Evolutionary conservation across 768 basidiomycete genomes (phyloP).

Genomic region (Boletellus sp.): DNA sequence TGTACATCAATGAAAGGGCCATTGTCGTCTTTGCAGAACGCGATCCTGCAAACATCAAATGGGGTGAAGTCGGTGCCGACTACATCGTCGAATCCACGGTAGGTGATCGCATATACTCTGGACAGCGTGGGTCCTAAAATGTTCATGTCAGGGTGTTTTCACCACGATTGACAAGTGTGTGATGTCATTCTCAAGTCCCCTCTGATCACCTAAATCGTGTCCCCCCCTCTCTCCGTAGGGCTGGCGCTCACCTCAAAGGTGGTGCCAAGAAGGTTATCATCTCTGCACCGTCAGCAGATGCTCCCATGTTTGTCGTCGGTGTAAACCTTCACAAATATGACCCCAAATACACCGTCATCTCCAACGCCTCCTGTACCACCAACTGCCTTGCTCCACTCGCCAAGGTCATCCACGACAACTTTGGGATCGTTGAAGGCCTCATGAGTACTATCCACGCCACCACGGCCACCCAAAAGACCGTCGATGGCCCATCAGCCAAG

Average conservation of each 20-base stretch:
- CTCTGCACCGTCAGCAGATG: slow-evolving; percentile 96
- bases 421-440: slow-evolving; percentile 92
- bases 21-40: slow-evolving; percentile 81
- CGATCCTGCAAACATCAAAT: slow-evolving; percentile 82
- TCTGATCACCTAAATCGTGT: slow-evolving; percentile 3
- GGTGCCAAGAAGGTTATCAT: slow-evolving; percentile 99
- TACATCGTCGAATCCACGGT: slow-evolving; percentile 97
- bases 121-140: slow-evolving; percentile 1
- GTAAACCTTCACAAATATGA: slow-evolving; percentile 95
- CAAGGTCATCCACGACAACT: slow-evolving; percentile 97
- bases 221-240: slow-evolving; percentile 42
- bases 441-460: slow-evolving; percentile 99
- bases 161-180: slow-evolving; percentile 85
- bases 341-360: slow-evolving; percentile 87
- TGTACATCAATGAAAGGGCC: slow-evolving; percentile 74
- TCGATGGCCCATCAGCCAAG: slow-evolving; percentile 91
- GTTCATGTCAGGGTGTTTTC: slow-evolving; percentile 75
- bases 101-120: slow-evolving; percentile 23
- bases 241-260: slow-evolving; percentile 90
- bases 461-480: slow-evolving; percentile 93
- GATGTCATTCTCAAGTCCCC: slow-evolving; percentile 7
- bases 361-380: slow-evolving; percentile 99
- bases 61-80: slow-evolving; percentile 77
- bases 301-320: slow-evolving; percentile 92
- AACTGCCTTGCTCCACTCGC: slow-evolving; percentile 99